Evolutionary conservation across 768 basidiomycete species (phyloP), one percentile per base, ranked within the genome.

Genomic region (Piloderma croceum): DNA sequence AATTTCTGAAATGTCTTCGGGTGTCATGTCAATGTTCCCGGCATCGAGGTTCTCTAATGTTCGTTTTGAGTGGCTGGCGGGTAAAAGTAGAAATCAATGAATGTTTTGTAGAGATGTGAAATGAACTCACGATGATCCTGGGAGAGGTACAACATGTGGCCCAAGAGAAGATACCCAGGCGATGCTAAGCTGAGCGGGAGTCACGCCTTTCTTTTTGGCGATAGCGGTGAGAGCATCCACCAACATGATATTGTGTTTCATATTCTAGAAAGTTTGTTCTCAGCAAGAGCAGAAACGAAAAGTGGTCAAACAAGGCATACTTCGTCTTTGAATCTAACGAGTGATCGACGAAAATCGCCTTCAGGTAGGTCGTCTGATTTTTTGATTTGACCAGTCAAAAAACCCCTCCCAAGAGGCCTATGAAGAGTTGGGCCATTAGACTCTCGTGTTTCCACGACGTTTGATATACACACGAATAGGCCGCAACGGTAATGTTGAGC

Each of bases 391-490:
- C 77, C 77, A 0, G 73, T 72, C 23, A 80, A 58, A 53, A 78
- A 65, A 3, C 77, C 76, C 12, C 65, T 61, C 4, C 77, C 76
- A 1, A 79, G 65, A 0, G 77, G 76, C 24, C 71, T 80, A 29
- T 29, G 10, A 15, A 29, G 27, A 29, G 27, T 29, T 29, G n/a
- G n/a, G n/a, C n/a, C n/a, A n/a, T n/a, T n/a, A n/a, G n/a, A n/a
- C n/a, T n/a, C n/a, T n/a, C n/a, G n/a, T n/a, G n/a, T n/a, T n/a
- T n/a, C n/a, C n/a, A n/a, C n/a, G n/a, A n/a, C 10, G 27, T 9
- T 15, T 29, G 10, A 29, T 29, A 29, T 9, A 29, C 62, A 25
- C 25, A 65, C 63, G 68, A 68, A 48, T 77, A 77, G 23, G 64
- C 74, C n/a, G 67, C 53, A 11, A 76, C 59, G 5, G 73, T 54